These are phyloP conservation scores for Talaromyces adpressus DNA, from an alignment of 495 filamentous ascomycete species.

Conservation along the genomic window DNA sequence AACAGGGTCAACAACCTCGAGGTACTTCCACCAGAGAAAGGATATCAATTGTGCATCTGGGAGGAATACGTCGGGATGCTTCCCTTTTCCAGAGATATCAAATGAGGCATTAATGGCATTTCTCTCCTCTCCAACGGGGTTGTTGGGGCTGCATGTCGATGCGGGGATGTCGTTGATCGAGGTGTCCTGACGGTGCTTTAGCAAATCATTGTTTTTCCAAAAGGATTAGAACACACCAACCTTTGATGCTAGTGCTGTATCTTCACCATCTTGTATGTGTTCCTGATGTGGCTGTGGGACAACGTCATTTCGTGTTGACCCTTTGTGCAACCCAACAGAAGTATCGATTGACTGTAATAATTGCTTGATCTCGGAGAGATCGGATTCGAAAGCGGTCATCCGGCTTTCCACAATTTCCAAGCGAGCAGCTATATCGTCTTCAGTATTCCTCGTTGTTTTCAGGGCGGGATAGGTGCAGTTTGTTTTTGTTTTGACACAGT, in stretches of 20 bases:
- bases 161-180: neutral
- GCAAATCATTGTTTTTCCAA: neutral
- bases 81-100: neutral
- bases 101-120: neutral
- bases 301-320: neutral
- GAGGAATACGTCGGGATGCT: neutral
- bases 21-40: conserved; percentile 18
- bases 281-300: neutral
- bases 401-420: conserved; percentile 11
- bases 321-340: neutral
- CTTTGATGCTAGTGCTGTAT: neutral
- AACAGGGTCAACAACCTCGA: conserved; percentile 18
- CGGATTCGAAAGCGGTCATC: conserved; percentile 2
- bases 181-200: neutral
- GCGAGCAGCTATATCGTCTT: conserved; percentile 6
- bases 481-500: conserved; percentile 30
- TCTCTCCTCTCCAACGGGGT: neutral
- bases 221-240: neutral
- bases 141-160: neutral
- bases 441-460: neutral
- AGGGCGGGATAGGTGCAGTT: conserved; percentile 15
- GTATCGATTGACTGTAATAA: neutral
- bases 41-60: conserved; percentile 7
- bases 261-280: neutral
- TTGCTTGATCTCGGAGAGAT: conserved; percentile 10